phyloP scores from a whole-genome alignment of 306 rosid genomes.

The Rosa chinensis region DNA sequence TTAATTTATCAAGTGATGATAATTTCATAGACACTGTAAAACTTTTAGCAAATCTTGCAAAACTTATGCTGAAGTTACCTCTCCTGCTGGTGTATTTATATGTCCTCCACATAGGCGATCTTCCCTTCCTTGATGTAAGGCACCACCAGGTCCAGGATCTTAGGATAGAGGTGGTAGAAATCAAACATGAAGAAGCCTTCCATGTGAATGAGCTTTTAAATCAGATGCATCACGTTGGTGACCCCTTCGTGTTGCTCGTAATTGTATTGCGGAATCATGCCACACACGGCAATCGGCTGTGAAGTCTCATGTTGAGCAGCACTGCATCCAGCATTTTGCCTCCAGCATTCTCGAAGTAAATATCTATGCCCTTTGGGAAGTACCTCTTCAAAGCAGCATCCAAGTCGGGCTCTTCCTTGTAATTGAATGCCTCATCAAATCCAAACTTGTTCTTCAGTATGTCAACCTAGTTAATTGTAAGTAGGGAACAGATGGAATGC shows the following conservation, averaged over 20 bases:
- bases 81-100: background rate
- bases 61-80: too few relatives aligned
- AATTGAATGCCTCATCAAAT: constrained; percentile 38
- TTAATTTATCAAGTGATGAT: too few relatives aligned
- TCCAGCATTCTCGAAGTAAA: constrained; percentile 23
- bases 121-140: constrained; percentile 17
- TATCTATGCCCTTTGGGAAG: constrained; percentile 25
- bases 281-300: constrained; percentile 7
- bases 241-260: constrained; percentile 11
- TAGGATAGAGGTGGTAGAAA: constrained; percentile 8
- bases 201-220: constrained; percentile 20
- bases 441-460: constrained; percentile 38
- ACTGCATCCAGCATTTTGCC: constrained; percentile 18
- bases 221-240: constrained; percentile 9
- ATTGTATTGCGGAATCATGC: constrained; percentile 22
- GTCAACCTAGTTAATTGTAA: constrained; percentile 13
- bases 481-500: background rate
- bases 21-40: too few relatives aligned
- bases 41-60: too few relatives aligned
- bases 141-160: constrained; percentile 12
- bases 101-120: constrained; percentile 18
- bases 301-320: constrained; percentile 17
- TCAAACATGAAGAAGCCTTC: constrained; percentile 15
- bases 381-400: constrained; percentile 35
- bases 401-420: constrained; percentile 34